A percentile compares a stretch with the other conserved stretches of the same genome.
phyloP scores from a whole-genome alignment of 1,139 yeast genomes.

The Yamadazyma sp. region DNA sequence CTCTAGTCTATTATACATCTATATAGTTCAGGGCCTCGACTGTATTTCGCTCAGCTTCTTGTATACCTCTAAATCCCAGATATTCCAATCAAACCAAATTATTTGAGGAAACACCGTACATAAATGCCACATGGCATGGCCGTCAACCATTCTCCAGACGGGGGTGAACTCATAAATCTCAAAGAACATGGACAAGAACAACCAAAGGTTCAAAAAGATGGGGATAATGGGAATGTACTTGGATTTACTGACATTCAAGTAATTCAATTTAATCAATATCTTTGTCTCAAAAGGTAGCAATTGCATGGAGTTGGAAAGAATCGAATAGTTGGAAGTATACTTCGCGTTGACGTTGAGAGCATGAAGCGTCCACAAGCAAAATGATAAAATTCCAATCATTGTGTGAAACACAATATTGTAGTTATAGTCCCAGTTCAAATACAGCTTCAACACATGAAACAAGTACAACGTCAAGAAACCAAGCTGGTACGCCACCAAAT shows the following conservation, averaged over 20 bases:
- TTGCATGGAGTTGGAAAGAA: conserved; percentile 38
- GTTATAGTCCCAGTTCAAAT: conserved; percentile 38
- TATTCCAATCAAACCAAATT: conserved; percentile 50
- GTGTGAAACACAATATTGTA: conserved; percentile 40
- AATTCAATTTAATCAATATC: conserved; percentile 32
- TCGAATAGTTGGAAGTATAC: conserved; percentile 23
- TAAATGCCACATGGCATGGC: conserved; percentile 48
- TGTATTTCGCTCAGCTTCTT: conserved; percentile 16
- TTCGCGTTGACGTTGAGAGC: conserved; percentile 20
- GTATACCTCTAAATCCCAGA: conserved; percentile 47
- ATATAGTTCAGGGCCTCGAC: background rate
- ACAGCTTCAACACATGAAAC: conserved; percentile 31
- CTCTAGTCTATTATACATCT: too few species aligned
- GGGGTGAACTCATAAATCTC: conserved; percentile 44
- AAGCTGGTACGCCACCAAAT: conserved; percentile 15
- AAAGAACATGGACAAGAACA: conserved; percentile 35
- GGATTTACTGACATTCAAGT: conserved; percentile 26
- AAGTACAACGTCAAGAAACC: conserved; percentile 19
- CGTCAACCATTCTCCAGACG: conserved; percentile 32
- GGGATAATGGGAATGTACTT: conserved; percentile 38
- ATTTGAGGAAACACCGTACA: conserved; percentile 43
- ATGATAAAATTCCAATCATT: conserved; percentile 31
- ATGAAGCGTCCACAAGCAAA: conserved; percentile 38
- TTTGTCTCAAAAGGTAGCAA: conserved; percentile 43
- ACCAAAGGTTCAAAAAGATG: conserved; percentile 33